Conservation (phyloP, 306 rosid species). For the Fragaria nilgerrensis region DNA sequence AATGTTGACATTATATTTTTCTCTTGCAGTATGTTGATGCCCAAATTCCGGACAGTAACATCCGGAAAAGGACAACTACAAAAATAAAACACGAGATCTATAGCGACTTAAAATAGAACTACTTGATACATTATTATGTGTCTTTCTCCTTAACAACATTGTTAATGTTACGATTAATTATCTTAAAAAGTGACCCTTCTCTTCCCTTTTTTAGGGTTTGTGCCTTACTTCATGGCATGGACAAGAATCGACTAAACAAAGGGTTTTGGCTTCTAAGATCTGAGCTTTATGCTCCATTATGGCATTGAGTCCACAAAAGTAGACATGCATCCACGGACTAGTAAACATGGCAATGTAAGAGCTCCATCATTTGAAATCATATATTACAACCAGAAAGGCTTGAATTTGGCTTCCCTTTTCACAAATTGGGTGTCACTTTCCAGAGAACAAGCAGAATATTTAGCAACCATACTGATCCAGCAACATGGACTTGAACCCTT, state of each 20-base stretch:
- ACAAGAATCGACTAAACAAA: constrained; percentile 15
- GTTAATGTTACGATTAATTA: neutral
- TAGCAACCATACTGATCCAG: constrained; percentile 5
- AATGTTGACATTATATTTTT: constrained; percentile 5
- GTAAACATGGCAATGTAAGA: constrained; percentile 12
- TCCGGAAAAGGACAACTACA: neutral
- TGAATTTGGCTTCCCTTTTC: neutral
- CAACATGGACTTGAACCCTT: neutral
- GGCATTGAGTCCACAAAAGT: constrained; percentile 17
- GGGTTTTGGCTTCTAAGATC: constrained; percentile 1
- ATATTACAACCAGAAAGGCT: neutral
- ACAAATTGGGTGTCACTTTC: constrained; percentile 20
- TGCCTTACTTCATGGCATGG: constrained; percentile 7
- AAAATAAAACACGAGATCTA: neutral
- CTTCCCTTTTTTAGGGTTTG: constrained; percentile 5
- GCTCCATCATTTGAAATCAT: constrained; percentile 10
- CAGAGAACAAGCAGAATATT: constrained; percentile 17
- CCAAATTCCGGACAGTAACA: neutral
- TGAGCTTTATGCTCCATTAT: neutral
- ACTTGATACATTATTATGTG: neutral
- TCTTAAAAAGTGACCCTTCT: neutral
- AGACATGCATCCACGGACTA: constrained; percentile 14
- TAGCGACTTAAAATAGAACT: neutral
- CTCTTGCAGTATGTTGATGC: neutral
- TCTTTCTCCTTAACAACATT: neutral